Conservation (phyloP, 1,284 basidiomycete species). For the Apiotrichum mycotoxinovorans region DNA sequence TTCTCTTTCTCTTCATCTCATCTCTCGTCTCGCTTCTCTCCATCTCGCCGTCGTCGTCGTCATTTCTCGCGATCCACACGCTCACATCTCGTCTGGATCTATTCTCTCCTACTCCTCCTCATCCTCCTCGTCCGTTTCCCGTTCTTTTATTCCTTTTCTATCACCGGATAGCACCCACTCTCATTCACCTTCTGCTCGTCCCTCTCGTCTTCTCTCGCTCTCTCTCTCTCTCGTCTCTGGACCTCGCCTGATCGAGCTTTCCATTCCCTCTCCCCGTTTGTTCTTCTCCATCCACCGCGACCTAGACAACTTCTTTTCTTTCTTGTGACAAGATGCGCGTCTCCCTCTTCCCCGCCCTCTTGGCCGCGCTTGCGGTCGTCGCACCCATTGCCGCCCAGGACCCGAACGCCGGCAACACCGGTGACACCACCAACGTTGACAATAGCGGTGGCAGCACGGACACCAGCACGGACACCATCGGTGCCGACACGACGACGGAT, state of each 20-base stretch:
- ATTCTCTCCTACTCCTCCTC: not conserved
- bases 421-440: too few species aligned
- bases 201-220: too few species aligned
- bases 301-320: not conserved
- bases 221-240: too few species aligned
- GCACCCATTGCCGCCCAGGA: conserved; percentile 11
- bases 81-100: too few species aligned
- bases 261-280: not conserved
- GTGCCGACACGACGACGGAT: not conserved
- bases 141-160: not conserved
- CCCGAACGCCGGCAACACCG: not conserved
- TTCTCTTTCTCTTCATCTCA: not conserved
- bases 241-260: too few species aligned
- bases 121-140: not conserved
- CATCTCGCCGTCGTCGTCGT: not conserved
- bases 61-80: too few species aligned
- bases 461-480: not conserved
- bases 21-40: not conserved
- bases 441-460: not conserved
- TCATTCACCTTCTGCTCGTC: too few species aligned
- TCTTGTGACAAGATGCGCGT: conserved; percentile 1
- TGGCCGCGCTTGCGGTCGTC: conserved; percentile 6
- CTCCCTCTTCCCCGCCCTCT: conserved; percentile 4
- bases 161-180: too few species aligned
- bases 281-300: too few species aligned